Conservation (phyloP, 1,284 basidiomycete species). For the Ganoderma sp. region DNA sequence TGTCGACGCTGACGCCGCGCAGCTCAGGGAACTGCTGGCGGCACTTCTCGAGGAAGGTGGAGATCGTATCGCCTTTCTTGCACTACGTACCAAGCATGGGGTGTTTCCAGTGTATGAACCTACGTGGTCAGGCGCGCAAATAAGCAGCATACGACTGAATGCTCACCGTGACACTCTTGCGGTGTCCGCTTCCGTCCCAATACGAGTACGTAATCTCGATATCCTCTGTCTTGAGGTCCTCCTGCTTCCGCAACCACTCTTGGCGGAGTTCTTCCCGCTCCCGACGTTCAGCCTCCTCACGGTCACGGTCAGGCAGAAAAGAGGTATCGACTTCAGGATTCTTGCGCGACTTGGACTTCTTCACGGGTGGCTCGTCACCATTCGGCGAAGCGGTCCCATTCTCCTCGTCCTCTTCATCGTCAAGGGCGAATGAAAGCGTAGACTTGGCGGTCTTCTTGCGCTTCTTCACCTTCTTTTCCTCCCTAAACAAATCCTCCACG, state of each 20-base stretch:
- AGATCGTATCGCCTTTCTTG: slow-evolving; percentile 97
- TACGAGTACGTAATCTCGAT: slow-evolving; percentile 95
- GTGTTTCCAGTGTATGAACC: slow-evolving; percentile 33
- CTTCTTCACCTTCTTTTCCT: slow-evolving; percentile 90
- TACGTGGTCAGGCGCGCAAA: slow-evolving; percentile 38
- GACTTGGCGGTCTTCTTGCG: slow-evolving; percentile 84
- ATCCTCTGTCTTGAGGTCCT: slow-evolving; percentile 86
- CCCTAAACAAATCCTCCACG: slow-evolving; percentile 84
- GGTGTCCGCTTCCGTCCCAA: slow-evolving; percentile 98
- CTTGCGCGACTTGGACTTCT: slow-evolving; percentile 86
- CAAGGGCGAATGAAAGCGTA: slow-evolving; percentile 89
- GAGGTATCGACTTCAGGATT: slow-evolving; percentile 98
- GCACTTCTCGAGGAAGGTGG: slow-evolving; percentile 90
- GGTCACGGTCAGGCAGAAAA: slow-evolving; percentile 95
- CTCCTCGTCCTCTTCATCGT: slow-evolving; percentile 68
- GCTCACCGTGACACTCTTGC: slow-evolving; percentile 88
- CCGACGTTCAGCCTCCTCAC: slow-evolving; percentile 89
- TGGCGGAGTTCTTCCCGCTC: slow-evolving; percentile 89
- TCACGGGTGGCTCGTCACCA: slow-evolving; percentile 53
- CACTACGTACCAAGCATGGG: slow-evolving; percentile 59
- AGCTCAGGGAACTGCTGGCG: slow-evolving; percentile 93
- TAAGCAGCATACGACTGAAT: slow-evolving; percentile 15
- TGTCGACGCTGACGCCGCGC: slow-evolving; percentile 88
- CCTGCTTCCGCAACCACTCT: slow-evolving; percentile 91
- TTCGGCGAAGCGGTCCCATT: slow-evolving; percentile 47